Conservation (phyloP, 306 rosid genomes). For the Dalbergia oliveri region DNA sequence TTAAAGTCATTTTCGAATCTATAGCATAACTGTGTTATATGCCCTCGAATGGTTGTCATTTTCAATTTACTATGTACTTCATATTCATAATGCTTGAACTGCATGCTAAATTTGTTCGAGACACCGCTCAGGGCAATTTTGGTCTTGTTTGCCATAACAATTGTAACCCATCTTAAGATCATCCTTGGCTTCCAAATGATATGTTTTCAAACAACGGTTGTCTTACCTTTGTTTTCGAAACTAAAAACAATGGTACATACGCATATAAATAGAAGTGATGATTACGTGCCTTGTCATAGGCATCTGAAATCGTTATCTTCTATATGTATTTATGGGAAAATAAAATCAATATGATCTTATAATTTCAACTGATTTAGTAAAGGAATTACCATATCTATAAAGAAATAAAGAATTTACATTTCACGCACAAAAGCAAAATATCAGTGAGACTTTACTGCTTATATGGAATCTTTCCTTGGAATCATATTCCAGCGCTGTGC, state of each 20-base stretch:
- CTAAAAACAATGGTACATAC: neutral
- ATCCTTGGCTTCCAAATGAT: neutral
- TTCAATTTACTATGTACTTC: constrained; percentile 41
- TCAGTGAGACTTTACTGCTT: neutral
- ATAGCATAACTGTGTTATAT: neutral
- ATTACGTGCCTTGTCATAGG: neutral
- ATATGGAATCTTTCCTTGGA: neutral
- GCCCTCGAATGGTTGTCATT: constrained; percentile 14
- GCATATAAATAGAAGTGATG: neutral
- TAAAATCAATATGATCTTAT: neutral
- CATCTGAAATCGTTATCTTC: neutral
- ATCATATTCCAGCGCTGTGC: neutral
- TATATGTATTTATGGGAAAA: neutral
- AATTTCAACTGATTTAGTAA: neutral
- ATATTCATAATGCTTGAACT: constrained; percentile 8
- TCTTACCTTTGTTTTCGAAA: neutral
- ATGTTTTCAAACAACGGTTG: neutral
- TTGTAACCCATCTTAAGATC: constrained; percentile 7
- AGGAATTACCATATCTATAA: neutral
- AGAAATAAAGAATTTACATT: neutral
- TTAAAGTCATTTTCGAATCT: neutral
- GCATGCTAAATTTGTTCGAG: constrained; percentile 7
- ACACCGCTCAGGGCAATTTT: neutral
- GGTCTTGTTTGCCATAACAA: neutral
- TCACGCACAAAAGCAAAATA: neutral